Conservation (phyloP, 2,329 filamentous ascomycete species). For the Fusarium sp. region DNA sequence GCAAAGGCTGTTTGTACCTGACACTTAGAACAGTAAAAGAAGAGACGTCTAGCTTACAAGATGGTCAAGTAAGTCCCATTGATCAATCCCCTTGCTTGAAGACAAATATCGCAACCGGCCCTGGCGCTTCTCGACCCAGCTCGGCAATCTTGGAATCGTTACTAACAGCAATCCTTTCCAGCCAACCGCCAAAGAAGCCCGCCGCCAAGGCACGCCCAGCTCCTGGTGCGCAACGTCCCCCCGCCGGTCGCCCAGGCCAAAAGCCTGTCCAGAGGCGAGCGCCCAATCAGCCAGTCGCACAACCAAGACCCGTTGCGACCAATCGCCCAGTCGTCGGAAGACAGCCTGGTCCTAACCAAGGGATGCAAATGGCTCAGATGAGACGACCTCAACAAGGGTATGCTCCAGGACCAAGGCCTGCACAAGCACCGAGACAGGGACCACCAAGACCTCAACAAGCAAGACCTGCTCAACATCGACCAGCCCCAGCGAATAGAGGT, state of each 20-base stretch:
- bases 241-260: slow-evolving; percentile 2
- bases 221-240: neutral
- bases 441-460: neutral
- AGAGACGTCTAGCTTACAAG: neutral
- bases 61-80: slow-evolving; percentile 13
- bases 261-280: neutral
- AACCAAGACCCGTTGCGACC: slow-evolving; percentile 9
- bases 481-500: neutral
- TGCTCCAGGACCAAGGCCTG: neutral
- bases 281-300: slow-evolving; percentile 9
- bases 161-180: neutral
- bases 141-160: neutral
- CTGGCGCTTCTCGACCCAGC: neutral
- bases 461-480: neutral
- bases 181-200: slow-evolving; percentile 2
- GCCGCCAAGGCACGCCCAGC: neutral
- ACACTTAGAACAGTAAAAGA: neutral
- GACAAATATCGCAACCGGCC: neutral
- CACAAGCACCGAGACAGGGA: neutral
- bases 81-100: too few species aligned
- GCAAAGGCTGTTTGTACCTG: accelerated
- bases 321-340: slow-evolving; percentile 10
- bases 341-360: slow-evolving; percentile 9
- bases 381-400: slow-evolving; percentile 4
- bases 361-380: slow-evolving; percentile 30